Percentiles rank a stretch among this genome's conserved stretches.
These are phyloP conservation scores for Diutina mesorugosa DNA, from an alignment of 1,139 yeast genomes.

Conservation along the genomic window DNA sequence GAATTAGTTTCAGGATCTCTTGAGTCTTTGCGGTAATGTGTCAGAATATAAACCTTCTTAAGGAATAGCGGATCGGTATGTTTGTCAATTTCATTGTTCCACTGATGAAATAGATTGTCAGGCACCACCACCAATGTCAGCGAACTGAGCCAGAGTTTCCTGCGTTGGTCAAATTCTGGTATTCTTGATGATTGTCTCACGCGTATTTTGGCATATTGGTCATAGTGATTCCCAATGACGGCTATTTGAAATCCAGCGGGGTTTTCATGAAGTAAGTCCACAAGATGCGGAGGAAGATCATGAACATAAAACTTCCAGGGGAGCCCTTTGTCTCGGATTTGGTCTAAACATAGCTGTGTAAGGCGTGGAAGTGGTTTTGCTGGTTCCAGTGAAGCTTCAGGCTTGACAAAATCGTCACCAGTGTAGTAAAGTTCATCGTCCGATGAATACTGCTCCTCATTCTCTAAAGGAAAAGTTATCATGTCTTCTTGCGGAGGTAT, in stretches of 20 bases:
- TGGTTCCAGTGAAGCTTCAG: constrained; percentile 3
- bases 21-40: constrained; percentile 14
- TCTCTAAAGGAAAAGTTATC: neutral
- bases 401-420: constrained; percentile 5
- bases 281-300: constrained; percentile 32
- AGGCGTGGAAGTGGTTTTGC: constrained; percentile 11
- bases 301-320: constrained; percentile 42
- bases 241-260: constrained; percentile 29
- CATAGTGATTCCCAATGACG: neutral
- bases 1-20: constrained; percentile 6
- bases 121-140: constrained; percentile 54
- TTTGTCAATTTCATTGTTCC: constrained; percentile 46
- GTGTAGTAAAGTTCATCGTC: constrained; percentile 29
- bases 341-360: constrained; percentile 26
- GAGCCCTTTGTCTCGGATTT: constrained; percentile 32
- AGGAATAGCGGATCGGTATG: constrained; percentile 32
- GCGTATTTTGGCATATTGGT: neutral
- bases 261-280: constrained; percentile 15
- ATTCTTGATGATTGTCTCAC: neutral
- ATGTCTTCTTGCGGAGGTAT: neutral
- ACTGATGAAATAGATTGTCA: constrained; percentile 53
- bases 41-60: constrained; percentile 20
- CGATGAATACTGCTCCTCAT: neutral
- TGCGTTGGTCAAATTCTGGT: neutral
- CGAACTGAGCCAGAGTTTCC: constrained; percentile 12